Evolutionary conservation across 257 asterid genomes (phyloP), one percentile per base, ranked within the genome.

Genomic region (Vinca minor): DNA sequence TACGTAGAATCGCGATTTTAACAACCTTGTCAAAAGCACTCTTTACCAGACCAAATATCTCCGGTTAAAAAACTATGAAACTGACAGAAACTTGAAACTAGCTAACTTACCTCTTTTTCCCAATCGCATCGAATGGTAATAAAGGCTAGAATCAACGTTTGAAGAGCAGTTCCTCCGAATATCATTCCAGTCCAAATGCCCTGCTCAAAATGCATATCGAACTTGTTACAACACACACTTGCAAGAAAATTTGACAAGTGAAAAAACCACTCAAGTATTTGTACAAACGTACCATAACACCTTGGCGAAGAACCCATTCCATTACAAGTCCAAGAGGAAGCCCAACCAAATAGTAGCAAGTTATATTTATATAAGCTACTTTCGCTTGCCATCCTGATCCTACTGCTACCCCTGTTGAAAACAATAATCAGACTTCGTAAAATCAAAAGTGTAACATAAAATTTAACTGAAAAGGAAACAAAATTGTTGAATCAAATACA

Each of bases 381-480:
- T 74, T 77, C 0, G 90, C 62, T 29, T 87, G 95, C 95, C 95
- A 87, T 18, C 95, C 95, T 4, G 95, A 87, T 2, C 95, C 95
- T 52, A 87, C 88, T 0, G 95, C 95, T 69, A 87, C 93, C 31
- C 95, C 95, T 84, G 36, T 44, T 53, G 31, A 7, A 28, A 46
- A 44, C 7, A 34, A 34, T 2, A 15, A 4, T 14, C 20, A 17
- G 15, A 14, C 49, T 2, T 15, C 0, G 59, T 14, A n/a, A n/a
- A n/a, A n/a, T 21, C 13, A 25, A n/a, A n/a, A n/a, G 29, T 25
- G 57, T 4, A 20, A 50, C 32, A 23, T 11, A 50, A 50, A 23
- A 23, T 50, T 44, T 5, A 44, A 25, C 18, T 44, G 39, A 62
- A 2, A 12, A 8, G 26, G 12, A 26, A 14, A 18, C 8, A 4